Conservation (phyloP, 164 flowering plant species). For the Litsea cubeba region DNA sequence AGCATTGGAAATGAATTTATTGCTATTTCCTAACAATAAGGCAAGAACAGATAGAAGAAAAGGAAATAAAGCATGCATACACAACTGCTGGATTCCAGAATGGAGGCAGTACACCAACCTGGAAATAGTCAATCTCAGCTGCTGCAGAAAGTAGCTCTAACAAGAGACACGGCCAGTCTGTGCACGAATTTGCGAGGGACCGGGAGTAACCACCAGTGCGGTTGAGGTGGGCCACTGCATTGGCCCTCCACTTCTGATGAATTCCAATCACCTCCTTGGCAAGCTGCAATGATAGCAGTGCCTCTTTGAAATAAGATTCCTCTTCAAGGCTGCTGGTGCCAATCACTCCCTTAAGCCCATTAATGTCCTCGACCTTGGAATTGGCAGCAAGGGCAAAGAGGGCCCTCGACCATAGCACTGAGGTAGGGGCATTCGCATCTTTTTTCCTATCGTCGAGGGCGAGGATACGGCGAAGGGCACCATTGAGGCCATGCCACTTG, state of each 20-base stretch:
- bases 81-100: background rate
- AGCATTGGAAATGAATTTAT: background rate
- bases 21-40: background rate
- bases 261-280: slow-evolving; percentile 79
- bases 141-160: slow-evolving; percentile 69
- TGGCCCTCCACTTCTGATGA: slow-evolving; percentile 71
- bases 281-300: slow-evolving; percentile 52
- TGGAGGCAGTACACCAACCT: slow-evolving; percentile 33
- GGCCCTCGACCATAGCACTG: slow-evolving; percentile 73
- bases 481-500: slow-evolving; percentile 67
- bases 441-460: background rate
- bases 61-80: background rate
- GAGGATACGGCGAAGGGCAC: slow-evolving; percentile 49
- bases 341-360: slow-evolving; percentile 29
- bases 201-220: slow-evolving; percentile 68
- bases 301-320: slow-evolving; percentile 58
- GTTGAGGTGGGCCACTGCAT: slow-evolving; percentile 69
- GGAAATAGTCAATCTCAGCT: slow-evolving; percentile 70
- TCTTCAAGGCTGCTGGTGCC: slow-evolving; percentile 39
- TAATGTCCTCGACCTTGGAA: slow-evolving; percentile 40
- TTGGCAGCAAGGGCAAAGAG: slow-evolving; percentile 48
- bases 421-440: slow-evolving; percentile 14
- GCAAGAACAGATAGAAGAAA: background rate
- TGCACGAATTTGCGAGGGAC: slow-evolving; percentile 66
- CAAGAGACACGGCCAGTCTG: slow-evolving; percentile 86